Percentiles rank a stretch among this genome's conserved stretches.
Conservation (phyloP, 306 rosid genomes). For the Cucurbita argyrosperma region DNA sequence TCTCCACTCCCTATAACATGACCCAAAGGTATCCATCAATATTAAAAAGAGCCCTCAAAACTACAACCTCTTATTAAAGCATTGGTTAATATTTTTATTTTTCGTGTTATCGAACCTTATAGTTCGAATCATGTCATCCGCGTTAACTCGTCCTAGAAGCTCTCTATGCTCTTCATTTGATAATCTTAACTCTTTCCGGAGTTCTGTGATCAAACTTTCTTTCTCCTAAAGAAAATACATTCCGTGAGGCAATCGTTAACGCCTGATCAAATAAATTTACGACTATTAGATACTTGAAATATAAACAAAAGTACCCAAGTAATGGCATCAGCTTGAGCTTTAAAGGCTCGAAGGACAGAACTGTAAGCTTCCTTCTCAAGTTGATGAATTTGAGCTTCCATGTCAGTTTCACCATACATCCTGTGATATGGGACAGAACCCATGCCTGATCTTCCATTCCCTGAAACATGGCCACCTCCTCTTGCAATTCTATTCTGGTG, state of each 20-base stretch:
- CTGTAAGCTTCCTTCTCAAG: conserved; percentile 95
- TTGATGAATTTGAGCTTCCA: conserved; percentile 89
- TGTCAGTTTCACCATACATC: conserved; percentile 62
- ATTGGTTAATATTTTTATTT: conserved; percentile 2
- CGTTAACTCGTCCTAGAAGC: conserved; percentile 78
- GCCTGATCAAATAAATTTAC: conserved; percentile 28
- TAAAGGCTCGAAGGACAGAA: conserved; percentile 87
- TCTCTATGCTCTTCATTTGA: conserved; percentile 93
- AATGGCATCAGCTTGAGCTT: conserved; percentile 98
- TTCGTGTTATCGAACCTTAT: conserved; percentile 48
- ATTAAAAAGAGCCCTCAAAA: not conserved
- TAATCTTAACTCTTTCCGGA: conserved; percentile 79
- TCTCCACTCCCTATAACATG: conserved; percentile 73
- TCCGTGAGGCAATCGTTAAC: conserved; percentile 34
- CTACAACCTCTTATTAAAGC: conserved; percentile 1
- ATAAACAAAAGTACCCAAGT: conserved; percentile 66
- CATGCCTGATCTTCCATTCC: conserved; percentile 69
- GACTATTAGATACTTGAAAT: conserved; percentile 19
- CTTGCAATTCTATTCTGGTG: conserved; percentile 47
- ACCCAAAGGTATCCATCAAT: conserved; percentile 15
- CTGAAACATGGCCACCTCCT: conserved; percentile 60
- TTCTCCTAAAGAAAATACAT: conserved; percentile 73
- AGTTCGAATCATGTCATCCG: conserved; percentile 67
- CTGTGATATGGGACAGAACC: conserved; percentile 58
- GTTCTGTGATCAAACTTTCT: conserved; percentile 81